These are phyloP conservation scores for Xerocomus spinulosus DNA, from an alignment of 768 basidiomycete genomes.

Conservation along the genomic window DNA sequence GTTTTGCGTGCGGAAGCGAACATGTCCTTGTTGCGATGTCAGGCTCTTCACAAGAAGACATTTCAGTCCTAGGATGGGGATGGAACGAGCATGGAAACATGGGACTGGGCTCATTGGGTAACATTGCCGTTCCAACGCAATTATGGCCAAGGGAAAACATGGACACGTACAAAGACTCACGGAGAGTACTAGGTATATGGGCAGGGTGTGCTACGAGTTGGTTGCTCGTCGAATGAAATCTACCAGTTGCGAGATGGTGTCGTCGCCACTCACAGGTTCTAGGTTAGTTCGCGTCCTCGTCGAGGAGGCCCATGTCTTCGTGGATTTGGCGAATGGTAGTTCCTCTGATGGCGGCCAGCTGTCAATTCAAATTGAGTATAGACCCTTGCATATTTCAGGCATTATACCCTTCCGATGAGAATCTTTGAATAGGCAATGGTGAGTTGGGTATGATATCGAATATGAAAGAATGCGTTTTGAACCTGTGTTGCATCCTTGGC, in stretches of 20 bases:
- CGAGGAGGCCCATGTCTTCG: constrained; percentile 59
- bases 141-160: constrained; percentile 45
- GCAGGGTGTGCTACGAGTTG: constrained; percentile 33
- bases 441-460: background rate
- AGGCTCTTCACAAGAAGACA: constrained; percentile 23
- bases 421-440: constrained; percentile 41
- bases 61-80: constrained; percentile 77
- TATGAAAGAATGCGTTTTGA: background rate
- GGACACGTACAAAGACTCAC: constrained; percentile 4
- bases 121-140: constrained; percentile 45
- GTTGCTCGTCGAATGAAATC: constrained; percentile 26
- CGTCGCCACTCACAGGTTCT: too few relatives aligned
- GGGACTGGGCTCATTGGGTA: constrained; percentile 57
- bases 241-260: too few relatives aligned
- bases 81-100: constrained; percentile 99
- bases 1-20: constrained; percentile 76
- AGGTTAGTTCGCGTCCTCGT: constrained; percentile 45
- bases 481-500: constrained; percentile 82
- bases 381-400: background rate
- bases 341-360: constrained; percentile 71
- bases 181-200: constrained; percentile 22
- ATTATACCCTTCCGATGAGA: constrained; percentile 67
- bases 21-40: constrained; percentile 55
- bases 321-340: constrained; percentile 73
- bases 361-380: constrained; percentile 14